Evolutionary conservation across 2,329 filamentous ascomycete genomes (phyloP).

Genomic region (Arachnopeziza araneosa): DNA sequence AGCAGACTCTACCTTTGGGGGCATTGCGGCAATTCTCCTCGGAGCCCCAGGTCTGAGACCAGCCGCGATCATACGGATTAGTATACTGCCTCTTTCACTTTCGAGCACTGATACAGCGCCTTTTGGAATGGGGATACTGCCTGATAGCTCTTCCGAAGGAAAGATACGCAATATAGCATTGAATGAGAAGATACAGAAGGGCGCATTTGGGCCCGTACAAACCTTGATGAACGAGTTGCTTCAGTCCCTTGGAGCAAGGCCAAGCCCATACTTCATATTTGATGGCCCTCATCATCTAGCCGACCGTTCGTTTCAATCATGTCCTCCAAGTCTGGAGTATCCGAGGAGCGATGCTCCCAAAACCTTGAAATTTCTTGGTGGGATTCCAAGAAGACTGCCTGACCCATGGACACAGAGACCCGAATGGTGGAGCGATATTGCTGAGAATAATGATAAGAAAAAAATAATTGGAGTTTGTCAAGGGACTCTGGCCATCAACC

Average conservation of each 20-base stretch:
- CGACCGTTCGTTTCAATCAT: conserved; percentile 31
- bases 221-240: neutral
- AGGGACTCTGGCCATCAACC: conserved; percentile 21
- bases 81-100: conserved; percentile 33
- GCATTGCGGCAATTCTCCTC: conserved; percentile 33
- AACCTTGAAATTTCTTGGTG: conserved; percentile 41
- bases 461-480: conserved; percentile 34
- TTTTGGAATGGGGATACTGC: conserved; percentile 34
- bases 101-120: conserved; percentile 36
- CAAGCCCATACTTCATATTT: conserved; percentile 12
- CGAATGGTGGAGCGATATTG: conserved; percentile 39
- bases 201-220: conserved; percentile 14
- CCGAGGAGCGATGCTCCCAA: conserved; percentile 32
- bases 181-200: conserved; percentile 28
- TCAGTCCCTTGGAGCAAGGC: neutral
- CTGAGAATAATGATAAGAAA: conserved; percentile 34
- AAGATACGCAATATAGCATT: conserved; percentile 19
- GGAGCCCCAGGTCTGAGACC: conserved; percentile 36
- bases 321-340: conserved; percentile 34
- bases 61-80: conserved; percentile 36
- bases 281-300: conserved; percentile 20
- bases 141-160: conserved; percentile 34
- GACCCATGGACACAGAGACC: conserved; percentile 21
- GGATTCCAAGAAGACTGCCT: conserved; percentile 26
- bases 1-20: conserved; percentile 36